Evolutionary conservation across 345 rosid genomes (phyloP), one percentile per base, ranked within the genome.

Genomic region (Moringa oleifera): DNA sequence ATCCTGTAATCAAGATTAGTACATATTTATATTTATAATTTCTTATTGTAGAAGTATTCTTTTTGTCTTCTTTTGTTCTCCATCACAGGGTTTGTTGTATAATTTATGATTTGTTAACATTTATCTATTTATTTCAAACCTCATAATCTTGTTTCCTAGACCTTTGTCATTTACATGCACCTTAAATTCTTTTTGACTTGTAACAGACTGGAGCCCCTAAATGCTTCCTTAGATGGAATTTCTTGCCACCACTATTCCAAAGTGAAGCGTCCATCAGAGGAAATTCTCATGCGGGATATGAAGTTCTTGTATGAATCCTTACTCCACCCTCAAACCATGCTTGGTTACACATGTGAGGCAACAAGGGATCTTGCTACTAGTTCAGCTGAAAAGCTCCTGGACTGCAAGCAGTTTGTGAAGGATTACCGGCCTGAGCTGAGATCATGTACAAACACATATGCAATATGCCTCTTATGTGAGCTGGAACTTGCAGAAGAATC

Each of bases 371-470:
- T 59, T 51, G 66, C 66, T 7, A 58, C 62, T 23, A 74, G 64
- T 28, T 77, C 85, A 49, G 87, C 85, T 11, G 71, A 67, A 47
- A 86, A 76, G 63, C 77, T 86, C n/a, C 81, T 86, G 7, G 93
- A 86, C 66, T 84, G 93, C 85, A 86, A 86, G 81, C 87, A 84
- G 68, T 86, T 86, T 64, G 50, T 84, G 66, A 86, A 84, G 62
- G 80, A 78, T 57, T 86, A 84, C 63, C 61, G 63, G 28, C 71
- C 59, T 22, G 83, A 75, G 20, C 70, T 51, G 59, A 36, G 37
- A 1, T 46, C 64, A 21, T 19, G n/a, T 3, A 61, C 18, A 56
- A 61, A 67, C 23, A 67, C 65, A 1, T 60, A 23, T 46, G 56
- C 54, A 15, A 62, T 80, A 17, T 55, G 69, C 72, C 53, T 84